phyloP scores from a whole-genome alignment of 371 early-diverging fungal species.

The Phascolomyces articulosus region DNA sequence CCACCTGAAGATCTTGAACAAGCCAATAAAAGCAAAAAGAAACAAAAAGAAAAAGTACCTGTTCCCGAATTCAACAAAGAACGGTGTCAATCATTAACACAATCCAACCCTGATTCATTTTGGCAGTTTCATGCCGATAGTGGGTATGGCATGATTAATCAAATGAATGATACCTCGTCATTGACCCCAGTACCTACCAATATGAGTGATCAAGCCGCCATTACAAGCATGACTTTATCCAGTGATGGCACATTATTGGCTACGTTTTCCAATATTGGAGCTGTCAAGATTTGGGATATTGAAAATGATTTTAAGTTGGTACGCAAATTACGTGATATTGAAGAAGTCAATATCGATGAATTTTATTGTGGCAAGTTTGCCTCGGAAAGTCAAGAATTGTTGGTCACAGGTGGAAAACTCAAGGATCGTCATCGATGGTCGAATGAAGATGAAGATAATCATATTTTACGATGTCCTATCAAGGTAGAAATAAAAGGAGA shows the following conservation, averaged over 20 bases:
- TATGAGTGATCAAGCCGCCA: constrained; percentile 58
- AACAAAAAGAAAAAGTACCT: neutral
- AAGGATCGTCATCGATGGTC: constrained; percentile 90
- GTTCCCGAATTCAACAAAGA: constrained; percentile 42
- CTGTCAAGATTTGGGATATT: constrained; percentile 80
- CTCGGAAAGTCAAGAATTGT: constrained; percentile 15
- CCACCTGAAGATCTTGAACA: constrained; percentile 8
- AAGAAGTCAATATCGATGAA: constrained; percentile 88
- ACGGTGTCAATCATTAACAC: constrained; percentile 46
- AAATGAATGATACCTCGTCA: constrained; percentile 67
- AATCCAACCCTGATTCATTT: constrained; percentile 19
- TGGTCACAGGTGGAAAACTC: constrained; percentile 49
- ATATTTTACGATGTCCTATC: constrained; percentile 86
- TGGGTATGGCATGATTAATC: constrained; percentile 23
- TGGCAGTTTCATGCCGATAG: constrained; percentile 30
- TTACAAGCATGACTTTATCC: constrained; percentile 78
- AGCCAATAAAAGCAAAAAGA: neutral
- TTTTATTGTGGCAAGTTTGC: constrained; percentile 83
- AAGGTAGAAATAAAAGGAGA: constrained; percentile 51
- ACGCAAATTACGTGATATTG: constrained; percentile 73
- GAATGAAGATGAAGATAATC: constrained; percentile 86
- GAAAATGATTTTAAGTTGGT: constrained; percentile 64
- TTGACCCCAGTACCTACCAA: constrained; percentile 57
- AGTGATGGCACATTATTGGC: constrained; percentile 82
- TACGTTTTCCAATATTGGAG: constrained; percentile 82